Base-by-base conservation (phyloP, 2,329 filamentous ascomycete genomes). In the Fusarium drepaniforme region DNA sequence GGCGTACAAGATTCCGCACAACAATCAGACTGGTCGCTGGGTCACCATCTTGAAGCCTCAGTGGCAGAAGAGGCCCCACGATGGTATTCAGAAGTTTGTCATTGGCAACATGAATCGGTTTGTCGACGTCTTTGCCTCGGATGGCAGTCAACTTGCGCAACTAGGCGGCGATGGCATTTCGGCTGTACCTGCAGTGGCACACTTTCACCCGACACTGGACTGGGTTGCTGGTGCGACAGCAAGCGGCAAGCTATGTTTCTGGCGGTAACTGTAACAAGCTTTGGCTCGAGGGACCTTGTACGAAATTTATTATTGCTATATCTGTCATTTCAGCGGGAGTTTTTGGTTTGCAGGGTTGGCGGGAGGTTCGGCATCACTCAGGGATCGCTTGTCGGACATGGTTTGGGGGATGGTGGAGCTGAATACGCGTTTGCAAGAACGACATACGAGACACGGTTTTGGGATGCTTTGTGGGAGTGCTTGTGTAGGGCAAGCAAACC, bases 91-190 rank as follows among this genome's bases (percentile, higher is more conserved):
- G 73, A 95, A 96, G 71, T 95, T 99, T 78, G 94, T 91, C 28
- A 96, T 99, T 67, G 97, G 94, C 1, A 99, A 98, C 77, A 98
- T 98, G 97, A 98, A 97, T 81, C 91, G 97, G 2, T 98, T 98
- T 78, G 94, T 98, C 2, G 97, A 99, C 80, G 90, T 99, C 1
- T 99, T 93, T 81, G 93, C 93, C 1, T 89, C 91, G 0, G 90
- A 93, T 59, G 97, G 97, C 0, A 92, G 95, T 78, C 96, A 98
- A 82, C 85, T 99, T 5, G 96, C 94, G 0, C 96, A 98, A 82
- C 83, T 97, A 1, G 95, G 93, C 2, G 95, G 95, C 0, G 95
- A 97, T 1, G 94, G 93, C 1, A 97, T 99, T 77, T 98, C 95
- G 1, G 97, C 97, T 8, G 97, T 99, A 5, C 97, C 97, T 4